Base-by-base conservation (phyloP, 371 early-diverging fungal species). In the Mortierella sp. region DNA sequence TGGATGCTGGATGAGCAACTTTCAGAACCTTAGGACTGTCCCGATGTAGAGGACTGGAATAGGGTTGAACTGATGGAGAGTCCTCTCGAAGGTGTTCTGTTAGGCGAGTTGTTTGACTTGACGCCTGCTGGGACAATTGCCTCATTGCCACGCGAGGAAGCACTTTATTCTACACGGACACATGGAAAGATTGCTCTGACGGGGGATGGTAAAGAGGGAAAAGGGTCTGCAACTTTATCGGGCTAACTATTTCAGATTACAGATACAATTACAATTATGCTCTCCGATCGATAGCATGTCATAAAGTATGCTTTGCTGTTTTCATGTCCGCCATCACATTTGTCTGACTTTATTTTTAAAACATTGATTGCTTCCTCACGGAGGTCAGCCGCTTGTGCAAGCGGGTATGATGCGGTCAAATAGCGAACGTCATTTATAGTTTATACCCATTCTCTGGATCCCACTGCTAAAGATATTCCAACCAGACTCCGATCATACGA, bases 1-100 rank as follows among this genome's bases (percentile, higher is more conserved):
- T 79, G 79, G 79, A 62, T 69, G 64, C 58, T 79, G 23, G 79
- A 79, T 31, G 55, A 73, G 32, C 66, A 43, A 10, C 54, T 73
- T 2, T 23, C 28, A 2, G 56, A 58, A 15, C 37, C 58, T 3
- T 28, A 51, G 12, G 70, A 63, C 13, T 69, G 74, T 51, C 79
- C 79, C 10, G 79, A 79, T 6, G 64, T 73, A 1, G 79, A 79
- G 28, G 74, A 79, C 47, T 61, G 73, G 57, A 67, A 62, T 28
- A 23, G 51, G 15, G 49, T 66, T 17, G 53, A 57, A 22, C 5
- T 63, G 15, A 51, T 66, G 53, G 56, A 42, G 28, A 66, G 67
- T 61, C 64, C 79, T 0, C 15, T 55, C 1, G 56, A 58, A 6
- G 65, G 68, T 0, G 35, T 60, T 13, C 13, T 49, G 22, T 9